Base-by-base conservation (phyloP, 2,329 filamentous ascomycete genomes). In the Alternaria longipes region DNA sequence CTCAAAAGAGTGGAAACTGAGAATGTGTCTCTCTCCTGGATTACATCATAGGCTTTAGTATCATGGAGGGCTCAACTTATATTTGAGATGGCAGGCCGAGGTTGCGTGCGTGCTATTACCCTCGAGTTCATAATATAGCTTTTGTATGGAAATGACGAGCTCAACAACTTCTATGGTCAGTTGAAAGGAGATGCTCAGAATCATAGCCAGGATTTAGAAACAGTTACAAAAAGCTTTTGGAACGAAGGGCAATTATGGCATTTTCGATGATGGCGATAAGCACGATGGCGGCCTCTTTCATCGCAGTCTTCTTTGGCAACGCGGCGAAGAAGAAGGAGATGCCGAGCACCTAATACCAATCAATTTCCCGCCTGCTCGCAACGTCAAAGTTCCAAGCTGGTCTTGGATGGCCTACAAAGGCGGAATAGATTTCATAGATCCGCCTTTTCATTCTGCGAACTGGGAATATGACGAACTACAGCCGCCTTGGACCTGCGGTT, bases 241-340 rank as follows among this genome's bases (percentile, higher is more conserved):
- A 69, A 0, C 55, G 47, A 5, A 79, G 75, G 2, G 73, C 67
- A 0, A 78, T 66, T 40, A 30, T 11, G 79, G 80, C 0, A 54
- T 81, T 2, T 77, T 81, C 30, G 69, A 77, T 22, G 60, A 63
- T 24, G 58, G 58, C 1, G 56, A 60, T 2, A 30, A 47, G 2
- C 14, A 40, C 2, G 66, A 70, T 2, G 30, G 28, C 28, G 54
- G 61, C 3, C 57, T 68, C 7, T 63, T 78, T 3, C 66, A 60
- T 20, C 66, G 74, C 1, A 77, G 74, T 50, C 52, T 80, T 0
- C 59, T 80, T 0, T 80, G 77, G 76, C 62, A 65, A 20, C 67
- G 72, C 1, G 69, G 60, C 16, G 53, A 56, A 34, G 40, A 53
- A 16, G 26, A 56, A 0, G 41, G 41, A 3, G 53, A 44, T 14